Percentiles rank a stretch among this genome's conserved stretches.
These are phyloP conservation scores for Begonia loranthoides DNA, from an alignment of 306 rosid species.

Conservation along the genomic window DNA sequence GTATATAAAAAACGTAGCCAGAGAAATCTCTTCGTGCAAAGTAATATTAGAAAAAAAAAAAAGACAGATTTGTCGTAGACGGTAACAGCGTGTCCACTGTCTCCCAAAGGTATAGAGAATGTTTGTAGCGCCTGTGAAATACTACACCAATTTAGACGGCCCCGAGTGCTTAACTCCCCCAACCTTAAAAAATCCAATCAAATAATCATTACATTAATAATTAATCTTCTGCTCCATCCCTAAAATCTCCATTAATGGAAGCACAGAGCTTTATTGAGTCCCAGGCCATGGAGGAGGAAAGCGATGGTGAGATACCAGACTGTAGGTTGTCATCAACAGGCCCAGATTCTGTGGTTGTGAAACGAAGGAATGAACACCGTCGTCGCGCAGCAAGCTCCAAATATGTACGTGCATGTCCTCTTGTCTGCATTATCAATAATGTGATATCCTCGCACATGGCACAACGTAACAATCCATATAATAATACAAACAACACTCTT, in stretches of 20 bases:
- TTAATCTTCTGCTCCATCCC: not conserved
- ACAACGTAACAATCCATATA: too few relatives aligned
- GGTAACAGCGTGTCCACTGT: conserved; percentile 68
- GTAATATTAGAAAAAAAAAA: too few relatives aligned
- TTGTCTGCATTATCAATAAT: conserved; percentile 51
- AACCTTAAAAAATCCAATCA: conserved; percentile 16
- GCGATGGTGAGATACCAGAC: conserved; percentile 64
- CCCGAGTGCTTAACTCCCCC: conserved; percentile 45
- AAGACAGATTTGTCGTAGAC: conserved; percentile 17
- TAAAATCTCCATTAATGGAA: too few relatives aligned
- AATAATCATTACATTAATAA: conserved; percentile 1
- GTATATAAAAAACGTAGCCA: too few relatives aligned
- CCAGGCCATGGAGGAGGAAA: conserved; percentile 48
- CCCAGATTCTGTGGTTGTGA: conserved; percentile 64
- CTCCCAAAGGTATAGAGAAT: conserved; percentile 63
- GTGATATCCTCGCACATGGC: too few relatives aligned
- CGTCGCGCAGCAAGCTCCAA: conserved; percentile 68
- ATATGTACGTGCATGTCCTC: conserved; percentile 66
- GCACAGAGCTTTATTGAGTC: conserved; percentile 3
- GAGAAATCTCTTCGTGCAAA: too few relatives aligned
- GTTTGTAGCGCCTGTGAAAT: conserved; percentile 70
- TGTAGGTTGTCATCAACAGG: conserved; percentile 59
- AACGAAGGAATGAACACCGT: conserved; percentile 60
- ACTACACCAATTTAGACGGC: conserved; percentile 41
- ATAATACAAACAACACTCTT: too few relatives aligned